Evolutionary conservation across 148 eudicot genomes (phyloP).

Genomic region (Vaccinium myrtillus): DNA sequence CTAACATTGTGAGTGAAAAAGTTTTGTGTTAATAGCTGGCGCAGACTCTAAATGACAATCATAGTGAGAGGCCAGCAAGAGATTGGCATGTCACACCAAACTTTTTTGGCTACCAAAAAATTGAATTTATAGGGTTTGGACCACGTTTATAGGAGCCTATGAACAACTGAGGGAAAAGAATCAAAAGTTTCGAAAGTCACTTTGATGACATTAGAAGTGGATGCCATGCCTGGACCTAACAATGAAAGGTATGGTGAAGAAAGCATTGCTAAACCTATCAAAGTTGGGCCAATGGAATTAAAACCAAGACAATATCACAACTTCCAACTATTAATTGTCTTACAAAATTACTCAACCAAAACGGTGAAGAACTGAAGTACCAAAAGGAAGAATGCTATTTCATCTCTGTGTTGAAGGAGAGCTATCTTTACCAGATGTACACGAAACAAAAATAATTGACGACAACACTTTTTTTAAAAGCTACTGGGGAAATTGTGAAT

Average conservation of each 20-base stretch:
- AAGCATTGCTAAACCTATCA: slow-evolving; percentile 1
- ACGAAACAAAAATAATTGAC: neutral
- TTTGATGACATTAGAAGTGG: neutral
- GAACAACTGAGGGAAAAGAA: neutral
- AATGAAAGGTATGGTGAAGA: slow-evolving; percentile 4
- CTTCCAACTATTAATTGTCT: no score
- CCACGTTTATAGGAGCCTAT: neutral
- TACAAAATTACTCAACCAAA: no score
- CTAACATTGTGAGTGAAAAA: neutral
- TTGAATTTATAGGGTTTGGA: neutral
- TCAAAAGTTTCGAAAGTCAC: neutral
- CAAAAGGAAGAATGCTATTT: neutral
- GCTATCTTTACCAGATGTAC: neutral
- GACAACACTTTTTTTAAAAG: neutral
- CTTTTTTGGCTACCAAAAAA: slow-evolving; percentile 6
- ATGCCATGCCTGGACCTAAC: neutral
- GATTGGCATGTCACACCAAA: neutral
- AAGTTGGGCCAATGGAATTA: neutral
- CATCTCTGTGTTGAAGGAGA: neutral
- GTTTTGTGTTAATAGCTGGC: neutral
- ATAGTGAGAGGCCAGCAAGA: neutral
- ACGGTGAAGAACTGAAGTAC: no score
- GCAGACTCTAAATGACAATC: neutral
- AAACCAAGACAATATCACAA: neutral
- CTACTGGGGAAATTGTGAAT: neutral